phyloP scores from a whole-genome alignment of 2,329 filamentous ascomycete species.

The Lecanicillium sp. region DNA sequence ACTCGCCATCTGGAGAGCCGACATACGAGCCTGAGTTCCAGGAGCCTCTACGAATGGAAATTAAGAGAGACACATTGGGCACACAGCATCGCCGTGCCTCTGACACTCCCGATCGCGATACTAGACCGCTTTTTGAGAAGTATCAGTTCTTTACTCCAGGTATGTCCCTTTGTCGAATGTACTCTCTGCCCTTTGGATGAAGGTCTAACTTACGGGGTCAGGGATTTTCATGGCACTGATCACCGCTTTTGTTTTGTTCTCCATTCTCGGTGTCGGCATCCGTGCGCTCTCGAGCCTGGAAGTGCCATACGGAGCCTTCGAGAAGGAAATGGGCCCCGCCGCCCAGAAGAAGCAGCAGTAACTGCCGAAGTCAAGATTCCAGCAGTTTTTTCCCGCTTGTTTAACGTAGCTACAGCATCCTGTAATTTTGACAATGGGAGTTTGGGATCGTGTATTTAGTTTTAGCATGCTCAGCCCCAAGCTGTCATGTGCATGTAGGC shows the following conservation, averaged over 20 bases:
- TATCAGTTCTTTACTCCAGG: conserved; percentile 93
- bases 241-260: conserved; percentile 61
- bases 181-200: neutral
- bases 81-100: neutral
- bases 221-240: conserved; percentile 85
- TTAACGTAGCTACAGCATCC: neutral
- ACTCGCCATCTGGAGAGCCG: conserved; percentile 50
- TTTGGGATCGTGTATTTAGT: too few relatives aligned
- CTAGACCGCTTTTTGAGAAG: conserved; percentile 68
- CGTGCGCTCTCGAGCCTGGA: conserved; percentile 71
- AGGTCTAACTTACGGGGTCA: conserved; percentile 26
- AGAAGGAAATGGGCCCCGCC: conserved; percentile 88
- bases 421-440: neutral
- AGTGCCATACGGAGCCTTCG: conserved; percentile 90
- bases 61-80: conserved; percentile 49
- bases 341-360: conserved; percentile 68
- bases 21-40: conserved; percentile 60
- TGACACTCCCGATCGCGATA: conserved; percentile 19
- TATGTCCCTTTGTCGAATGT: conserved; percentile 38
- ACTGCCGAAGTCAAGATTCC: conserved; percentile 7
- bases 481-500: neutral
- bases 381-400: neutral
- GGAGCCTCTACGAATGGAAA: conserved; percentile 58
- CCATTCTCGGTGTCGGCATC: conserved; percentile 73
- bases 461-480: too few relatives aligned